Conservation (phyloP, 371 early-diverging fungal genomes). For the Rhizopus delemar region DNA sequence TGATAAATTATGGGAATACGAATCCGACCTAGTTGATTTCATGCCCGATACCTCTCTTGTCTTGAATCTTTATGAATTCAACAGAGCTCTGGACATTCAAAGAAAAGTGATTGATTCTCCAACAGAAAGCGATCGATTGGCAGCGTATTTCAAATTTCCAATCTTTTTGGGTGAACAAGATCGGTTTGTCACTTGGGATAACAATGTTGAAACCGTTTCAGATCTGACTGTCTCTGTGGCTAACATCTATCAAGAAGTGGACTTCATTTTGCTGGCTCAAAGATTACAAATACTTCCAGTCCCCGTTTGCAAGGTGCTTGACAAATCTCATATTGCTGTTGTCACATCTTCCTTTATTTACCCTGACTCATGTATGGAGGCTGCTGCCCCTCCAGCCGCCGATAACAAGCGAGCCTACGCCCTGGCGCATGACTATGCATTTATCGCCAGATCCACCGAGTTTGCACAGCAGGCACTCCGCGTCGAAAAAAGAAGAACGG, state of each 20-base stretch:
- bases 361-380: constrained; percentile 57
- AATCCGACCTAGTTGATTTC: constrained; percentile 9
- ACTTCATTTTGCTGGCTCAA: constrained; percentile 24
- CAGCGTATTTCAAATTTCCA: constrained; percentile 9
- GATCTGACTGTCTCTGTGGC: constrained; percentile 27
- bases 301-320: constrained; percentile 22
- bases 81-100: constrained; percentile 20
- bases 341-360: constrained; percentile 59
- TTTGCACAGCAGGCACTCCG: constrained; percentile 59
- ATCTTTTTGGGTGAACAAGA: constrained; percentile 27
- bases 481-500: constrained; percentile 43
- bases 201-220: constrained; percentile 32
- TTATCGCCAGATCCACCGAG: constrained; percentile 60
- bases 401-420: constrained; percentile 64
- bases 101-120: constrained; percentile 15
- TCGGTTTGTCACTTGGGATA: constrained; percentile 31
- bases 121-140: constrained; percentile 16
- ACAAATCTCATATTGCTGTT: constrained; percentile 43
- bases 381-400: constrained; percentile 48
- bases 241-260: constrained; percentile 36
- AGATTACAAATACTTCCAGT: constrained; percentile 7
- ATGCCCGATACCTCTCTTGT: constrained; percentile 19
- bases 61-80: constrained; percentile 35
- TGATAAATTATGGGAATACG: constrained; percentile 12
- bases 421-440: constrained; percentile 56